Evolutionary conservation across 2,329 filamentous ascomycete genomes (phyloP), one percentile per base, ranked within the genome.

Genomic region (Ophiostoma sp.): DNA sequence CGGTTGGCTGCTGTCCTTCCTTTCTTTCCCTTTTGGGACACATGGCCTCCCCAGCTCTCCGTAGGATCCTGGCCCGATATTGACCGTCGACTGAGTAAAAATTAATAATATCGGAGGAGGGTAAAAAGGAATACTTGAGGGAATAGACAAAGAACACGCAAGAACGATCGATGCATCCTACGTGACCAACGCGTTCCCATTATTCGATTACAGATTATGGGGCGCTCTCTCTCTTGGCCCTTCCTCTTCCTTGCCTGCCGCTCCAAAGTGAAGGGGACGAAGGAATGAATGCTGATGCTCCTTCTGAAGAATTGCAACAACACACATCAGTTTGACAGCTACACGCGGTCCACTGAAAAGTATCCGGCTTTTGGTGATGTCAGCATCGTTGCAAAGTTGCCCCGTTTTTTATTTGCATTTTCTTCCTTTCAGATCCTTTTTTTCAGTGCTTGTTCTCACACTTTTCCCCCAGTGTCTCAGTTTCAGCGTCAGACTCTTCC

Each of bases 381-480:
- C 61, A 66, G 61, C 57, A 45, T 66, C 61, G 61, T 42, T 45
- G 12, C 12, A 66, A 66, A 17, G 36, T 66, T 64, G 36, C 61
- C 61, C 36, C 61, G 61, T 64, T 64, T 45, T 64, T 25, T 25
- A 19, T 50, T 50, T 50, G 48, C 17, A 48, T 19, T 19, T n/a
- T 50, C 48, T 19, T 19, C 17, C 48, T 28, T 22, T 12, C 50
- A 55, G 9, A 15, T 55, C 25, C 50, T 22, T 28, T 55, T 55
- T 55, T 55, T 11, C 4, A 22, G 50, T 22, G 22, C 11, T 50
- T 55, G 22, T 55, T 28, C 22, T 52, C 22, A 1, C n/a, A 8
- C 50, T 22, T n/a, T 55, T 22, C 25, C 19, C 19, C 1, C 15
- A 48, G 42, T 48, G 42, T 48, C 42, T 48, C 42, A 48, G 15